Percentiles rank a stretch among this genome's conserved stretches.
These are phyloP conservation scores for Zelopaecilomyces penicillatus DNA, from an alignment of 2,329 filamentous ascomycete species.

Conservation along the genomic window DNA sequence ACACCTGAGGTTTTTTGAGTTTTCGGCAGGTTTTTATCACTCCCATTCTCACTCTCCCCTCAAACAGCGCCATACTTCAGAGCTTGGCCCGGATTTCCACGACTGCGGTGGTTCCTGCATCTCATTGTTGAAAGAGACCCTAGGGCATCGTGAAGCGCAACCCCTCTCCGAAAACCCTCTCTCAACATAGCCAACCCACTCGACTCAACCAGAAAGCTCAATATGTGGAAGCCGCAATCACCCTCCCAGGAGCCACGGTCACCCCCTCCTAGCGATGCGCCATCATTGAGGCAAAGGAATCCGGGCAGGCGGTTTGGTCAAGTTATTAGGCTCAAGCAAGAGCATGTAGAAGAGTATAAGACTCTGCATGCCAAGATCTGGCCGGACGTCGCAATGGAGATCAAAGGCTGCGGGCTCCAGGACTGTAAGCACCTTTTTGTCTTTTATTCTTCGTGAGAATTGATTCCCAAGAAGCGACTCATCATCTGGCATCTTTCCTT, in stretches of 20 bases:
- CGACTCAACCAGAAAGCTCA: not conserved
- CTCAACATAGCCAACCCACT: not conserved
- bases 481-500: too few species aligned
- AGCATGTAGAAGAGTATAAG: conserved; percentile 61
- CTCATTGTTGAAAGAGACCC: too few species aligned
- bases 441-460: not conserved
- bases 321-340: conserved; percentile 63
- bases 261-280: not conserved
- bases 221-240: conserved; percentile 18
- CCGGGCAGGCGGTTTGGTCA: conserved; percentile 56
- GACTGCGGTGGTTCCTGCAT: too few species aligned
- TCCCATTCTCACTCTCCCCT: too few species aligned
- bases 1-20: too few species aligned
- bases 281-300: conserved; percentile 22
- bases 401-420: conserved; percentile 64
- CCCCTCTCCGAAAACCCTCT: too few species aligned
- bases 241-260: conserved; percentile 9
- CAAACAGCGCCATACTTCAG: too few species aligned
- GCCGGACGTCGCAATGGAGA: conserved; percentile 69
- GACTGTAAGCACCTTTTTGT: conserved; percentile 49
- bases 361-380: conserved; percentile 65
- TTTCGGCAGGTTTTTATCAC: too few species aligned
- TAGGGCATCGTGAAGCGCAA: too few species aligned
- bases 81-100: too few species aligned
- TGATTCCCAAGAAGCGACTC: too few species aligned